Conservation (phyloP, 306 rosid species). For the Gleditsia sinensis region DNA sequence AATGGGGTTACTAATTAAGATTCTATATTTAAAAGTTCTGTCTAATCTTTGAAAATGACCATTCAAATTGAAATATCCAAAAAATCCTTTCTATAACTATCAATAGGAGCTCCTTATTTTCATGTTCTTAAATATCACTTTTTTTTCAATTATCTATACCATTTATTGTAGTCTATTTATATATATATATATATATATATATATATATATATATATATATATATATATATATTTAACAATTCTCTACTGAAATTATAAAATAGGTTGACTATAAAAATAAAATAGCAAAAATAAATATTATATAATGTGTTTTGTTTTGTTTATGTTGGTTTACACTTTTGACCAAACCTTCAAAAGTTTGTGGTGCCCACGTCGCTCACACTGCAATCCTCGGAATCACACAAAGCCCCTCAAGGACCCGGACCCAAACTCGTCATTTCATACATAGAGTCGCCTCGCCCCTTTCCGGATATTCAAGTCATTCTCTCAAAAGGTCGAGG, state of each 20-base stretch:
- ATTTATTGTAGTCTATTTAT: background rate
- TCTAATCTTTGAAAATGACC: conserved; percentile 13
- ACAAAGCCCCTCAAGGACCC: background rate
- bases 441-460: background rate
- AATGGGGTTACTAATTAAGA: background rate
- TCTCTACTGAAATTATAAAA: background rate
- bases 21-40: background rate
- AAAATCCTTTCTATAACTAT: background rate
- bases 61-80: conserved; percentile 28
- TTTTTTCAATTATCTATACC: conserved; percentile 26
- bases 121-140: conserved; percentile 39
- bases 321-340: conserved; percentile 31
- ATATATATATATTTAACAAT: background rate
- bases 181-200: too few species aligned
- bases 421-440: conserved; percentile 17
- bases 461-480: conserved; percentile 28
- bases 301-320: too few species aligned
- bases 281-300: background rate
- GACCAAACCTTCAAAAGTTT: conserved; percentile 24
- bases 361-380: conserved; percentile 25
- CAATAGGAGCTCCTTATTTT: background rate
- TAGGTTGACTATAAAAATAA: background rate
- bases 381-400: conserved; percentile 16
- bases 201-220: too few species aligned
- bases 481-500: conserved; percentile 8